Evolutionary conservation across 192 early-diverging fungal species (phyloP).

Genomic region (Backusella sp.): DNA sequence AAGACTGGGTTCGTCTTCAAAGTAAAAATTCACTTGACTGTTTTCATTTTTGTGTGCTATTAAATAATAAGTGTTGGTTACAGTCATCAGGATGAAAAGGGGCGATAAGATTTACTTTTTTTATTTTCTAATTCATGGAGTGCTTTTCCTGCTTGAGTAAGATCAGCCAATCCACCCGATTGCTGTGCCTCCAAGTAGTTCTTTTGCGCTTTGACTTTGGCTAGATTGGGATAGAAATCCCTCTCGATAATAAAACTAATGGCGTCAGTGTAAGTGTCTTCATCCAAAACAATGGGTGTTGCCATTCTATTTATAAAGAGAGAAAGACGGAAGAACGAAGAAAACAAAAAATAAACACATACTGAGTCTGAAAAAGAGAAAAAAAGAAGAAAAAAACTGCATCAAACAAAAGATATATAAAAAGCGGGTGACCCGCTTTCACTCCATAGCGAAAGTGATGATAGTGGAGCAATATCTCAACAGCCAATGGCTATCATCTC

Average conservation of each 20-base stretch:
- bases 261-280: constrained; percentile 75
- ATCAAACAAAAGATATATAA: no score
- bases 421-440: no score
- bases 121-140: constrained; percentile 22
- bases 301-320: background rate
- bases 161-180: constrained; percentile 30
- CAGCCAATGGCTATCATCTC: no score
- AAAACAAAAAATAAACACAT: no score
- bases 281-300: constrained; percentile 56
- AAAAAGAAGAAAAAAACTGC: no score
- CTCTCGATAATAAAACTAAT: constrained; percentile 77
- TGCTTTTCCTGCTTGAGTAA: constrained; percentile 25
- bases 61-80: background rate
- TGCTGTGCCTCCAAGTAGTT: constrained; percentile 57
- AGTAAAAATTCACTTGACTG: constrained; percentile 16
- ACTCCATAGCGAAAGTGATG: no score
- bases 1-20: constrained; percentile 14
- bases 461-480: no score
- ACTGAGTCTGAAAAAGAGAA: no score
- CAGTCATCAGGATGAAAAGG: background rate
- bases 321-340: background rate
- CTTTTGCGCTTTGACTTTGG: constrained; percentile 55
- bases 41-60: background rate
- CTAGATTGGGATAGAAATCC: constrained; percentile 79
- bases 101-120: background rate